Evolutionary conservation across 805 yeast genomes (phyloP).

Genomic region (Candida krabiensis): DNA sequence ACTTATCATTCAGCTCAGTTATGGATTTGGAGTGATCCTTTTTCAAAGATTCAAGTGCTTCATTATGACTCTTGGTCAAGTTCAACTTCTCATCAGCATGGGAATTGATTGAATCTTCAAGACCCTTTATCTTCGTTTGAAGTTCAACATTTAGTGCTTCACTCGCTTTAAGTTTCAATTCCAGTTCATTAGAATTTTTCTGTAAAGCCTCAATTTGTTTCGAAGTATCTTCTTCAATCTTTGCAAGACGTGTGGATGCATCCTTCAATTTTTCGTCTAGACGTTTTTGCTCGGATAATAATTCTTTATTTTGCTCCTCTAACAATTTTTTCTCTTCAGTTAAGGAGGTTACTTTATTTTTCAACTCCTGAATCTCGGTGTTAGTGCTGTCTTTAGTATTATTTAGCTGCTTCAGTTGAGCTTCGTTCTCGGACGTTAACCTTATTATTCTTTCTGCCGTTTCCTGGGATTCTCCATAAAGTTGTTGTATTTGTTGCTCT

Average conservation of each 20-base stretch:
- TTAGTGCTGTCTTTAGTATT: conserved; percentile 6
- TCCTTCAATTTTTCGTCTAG: conserved; percentile 23
- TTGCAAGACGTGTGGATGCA: conserved; percentile 20
- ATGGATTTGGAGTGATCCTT: conserved; percentile 4
- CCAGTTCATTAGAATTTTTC: not conserved
- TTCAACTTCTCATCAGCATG: conserved; percentile 1
- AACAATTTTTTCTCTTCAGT: conserved; percentile 21
- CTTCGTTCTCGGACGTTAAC: conserved; percentile 25
- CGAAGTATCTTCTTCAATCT: conserved; percentile 20
- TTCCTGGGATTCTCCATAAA: conserved; percentile 21
- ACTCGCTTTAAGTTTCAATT: conserved; percentile 4
- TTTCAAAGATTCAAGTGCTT: conserved; percentile 2
- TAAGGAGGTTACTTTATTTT: conserved; percentile 10
- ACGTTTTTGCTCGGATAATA: conserved; percentile 8
- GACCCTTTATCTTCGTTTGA: conserved; percentile 14
- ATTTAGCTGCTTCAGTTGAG: conserved; percentile 15
- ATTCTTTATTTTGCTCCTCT: conserved; percentile 14
- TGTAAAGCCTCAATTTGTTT: conserved; percentile 34
- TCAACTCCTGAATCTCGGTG: conserved; percentile 9
- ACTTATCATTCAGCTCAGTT: conserved; percentile 38
- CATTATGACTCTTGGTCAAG: conserved; percentile 2
- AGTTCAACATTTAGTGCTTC: conserved; percentile 12
- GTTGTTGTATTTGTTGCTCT: conserved; percentile 21
- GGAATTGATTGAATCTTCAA: conserved; percentile 34
- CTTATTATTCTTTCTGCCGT: conserved; percentile 30